Conservation (phyloP, 139 green algal genomes). For the Nannochloris sp. region DNA sequence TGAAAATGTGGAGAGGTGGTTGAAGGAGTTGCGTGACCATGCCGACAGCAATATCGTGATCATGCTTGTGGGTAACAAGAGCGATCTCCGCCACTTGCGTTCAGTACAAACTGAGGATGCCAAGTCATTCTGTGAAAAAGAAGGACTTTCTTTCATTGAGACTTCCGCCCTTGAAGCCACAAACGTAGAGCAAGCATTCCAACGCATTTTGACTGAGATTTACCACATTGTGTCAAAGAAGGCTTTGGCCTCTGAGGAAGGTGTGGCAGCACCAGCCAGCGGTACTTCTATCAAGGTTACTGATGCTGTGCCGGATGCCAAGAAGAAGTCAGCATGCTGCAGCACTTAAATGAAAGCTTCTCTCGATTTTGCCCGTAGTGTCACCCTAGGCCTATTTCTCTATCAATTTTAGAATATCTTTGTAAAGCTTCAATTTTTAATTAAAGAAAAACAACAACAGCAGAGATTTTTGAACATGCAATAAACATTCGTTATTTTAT, state of each 20-base stretch:
- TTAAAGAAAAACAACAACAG: no score
- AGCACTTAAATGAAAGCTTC: no score
- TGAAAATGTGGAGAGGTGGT: constrained; percentile 97
- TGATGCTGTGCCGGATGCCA: constrained; percentile 32
- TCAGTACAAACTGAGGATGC: constrained; percentile 89
- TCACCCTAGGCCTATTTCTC: no score
- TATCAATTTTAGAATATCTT: no score
- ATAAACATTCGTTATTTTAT: no score
- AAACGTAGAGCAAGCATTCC: constrained; percentile 97
- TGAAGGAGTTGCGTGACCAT: constrained; percentile 98
- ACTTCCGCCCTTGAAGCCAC: constrained; percentile 95
- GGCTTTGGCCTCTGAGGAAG: constrained; percentile 37
- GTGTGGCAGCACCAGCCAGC: constrained; percentile 20
- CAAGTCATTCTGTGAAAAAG: constrained; percentile 79
- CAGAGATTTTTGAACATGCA: no score
- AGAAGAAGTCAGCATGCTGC: constrained; percentile 50
- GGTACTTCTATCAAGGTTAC: constrained; percentile 44
- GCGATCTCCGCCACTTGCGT: constrained; percentile 90
- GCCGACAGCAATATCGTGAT: constrained; percentile 98
- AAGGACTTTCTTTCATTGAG: constrained; percentile 96
- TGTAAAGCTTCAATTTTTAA: no score
- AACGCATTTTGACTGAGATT: constrained; percentile 95
- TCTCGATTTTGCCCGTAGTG: no score
- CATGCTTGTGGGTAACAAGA: constrained; percentile 99
- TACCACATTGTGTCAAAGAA: constrained; percentile 98